Evolutionary conservation across 352 stramenopile genomes (phyloP).

Genomic region (Phytophthora lateralis): DNA sequence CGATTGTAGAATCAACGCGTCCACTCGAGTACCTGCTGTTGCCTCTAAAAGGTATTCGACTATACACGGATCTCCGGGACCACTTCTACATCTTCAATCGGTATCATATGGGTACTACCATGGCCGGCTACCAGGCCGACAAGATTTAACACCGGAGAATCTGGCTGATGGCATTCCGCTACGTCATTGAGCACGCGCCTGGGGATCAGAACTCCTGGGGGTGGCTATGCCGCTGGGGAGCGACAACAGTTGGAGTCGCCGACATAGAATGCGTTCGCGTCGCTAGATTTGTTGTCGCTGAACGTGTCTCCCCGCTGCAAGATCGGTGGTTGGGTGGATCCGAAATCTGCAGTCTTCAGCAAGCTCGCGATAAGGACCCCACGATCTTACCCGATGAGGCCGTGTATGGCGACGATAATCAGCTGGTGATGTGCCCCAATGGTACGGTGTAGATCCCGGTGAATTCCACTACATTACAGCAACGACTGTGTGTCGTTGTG

Average conservation of each 20-base stretch:
- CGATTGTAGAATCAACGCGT: conserved; percentile 1
- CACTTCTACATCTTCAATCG: conserved; percentile 23
- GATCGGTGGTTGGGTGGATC: neutral
- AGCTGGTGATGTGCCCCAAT: neutral
- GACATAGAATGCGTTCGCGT: neutral
- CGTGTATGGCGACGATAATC: neutral
- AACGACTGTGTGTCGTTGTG: neutral
- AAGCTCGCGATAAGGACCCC: neutral
- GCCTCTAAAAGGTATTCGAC: conserved; percentile 7
- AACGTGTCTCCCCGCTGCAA: neutral
- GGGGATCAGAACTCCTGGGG: neutral
- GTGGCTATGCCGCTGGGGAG: neutral
- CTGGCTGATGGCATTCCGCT: neutral
- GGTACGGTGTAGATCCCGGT: neutral
- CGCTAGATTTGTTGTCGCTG: neutral
- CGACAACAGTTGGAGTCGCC: neutral
- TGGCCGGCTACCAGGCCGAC: conserved; percentile 5
- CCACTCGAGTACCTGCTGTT: conserved; percentile 16
- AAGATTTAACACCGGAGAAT: neutral
- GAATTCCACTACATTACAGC: neutral
- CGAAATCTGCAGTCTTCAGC: neutral
- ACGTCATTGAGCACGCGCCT: neutral
- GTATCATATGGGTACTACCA: neutral
- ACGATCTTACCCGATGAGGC: neutral
- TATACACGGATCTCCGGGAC: conserved; percentile 28